These are phyloP conservation scores for Xanthoconium purpureum DNA, from an alignment of 768 basidiomycete genomes.

Conservation along the genomic window DNA sequence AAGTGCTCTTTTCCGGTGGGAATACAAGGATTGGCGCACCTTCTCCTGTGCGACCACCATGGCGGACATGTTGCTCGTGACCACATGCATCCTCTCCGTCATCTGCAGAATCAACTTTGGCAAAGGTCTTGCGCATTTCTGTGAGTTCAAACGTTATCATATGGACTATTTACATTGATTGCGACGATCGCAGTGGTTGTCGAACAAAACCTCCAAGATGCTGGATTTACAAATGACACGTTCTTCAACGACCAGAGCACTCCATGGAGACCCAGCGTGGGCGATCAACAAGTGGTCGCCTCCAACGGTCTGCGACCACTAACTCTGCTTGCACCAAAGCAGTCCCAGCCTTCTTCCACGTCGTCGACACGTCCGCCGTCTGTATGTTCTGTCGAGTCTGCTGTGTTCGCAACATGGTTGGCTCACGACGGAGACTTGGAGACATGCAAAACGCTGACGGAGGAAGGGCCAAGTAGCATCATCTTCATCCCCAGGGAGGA, in stretches of 20 bases:
- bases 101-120: conserved; percentile 55
- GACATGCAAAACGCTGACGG: not conserved
- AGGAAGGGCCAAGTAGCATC: not conserved
- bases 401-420: conserved; percentile 5
- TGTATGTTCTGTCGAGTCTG: not conserved
- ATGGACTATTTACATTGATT: not conserved
- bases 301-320: not conserved
- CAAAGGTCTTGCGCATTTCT: conserved; percentile 50
- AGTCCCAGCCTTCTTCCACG: not conserved
- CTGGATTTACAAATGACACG: conserved; percentile 18
- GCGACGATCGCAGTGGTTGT: conserved; percentile 9
- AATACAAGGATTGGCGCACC: conserved; percentile 34
- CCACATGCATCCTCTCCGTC: conserved; percentile 42
- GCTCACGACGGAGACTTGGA: not conserved
- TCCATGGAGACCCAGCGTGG: not conserved
- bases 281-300: not conserved
- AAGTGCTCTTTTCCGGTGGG: conserved; percentile 39
- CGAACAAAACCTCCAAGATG: conserved; percentile 11
- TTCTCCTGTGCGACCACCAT: conserved; percentile 44
- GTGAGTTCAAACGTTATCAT: conserved; percentile 31
- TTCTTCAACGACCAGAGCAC: conserved; percentile 2
- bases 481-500: not conserved
- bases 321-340: not conserved
- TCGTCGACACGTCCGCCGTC: not conserved
- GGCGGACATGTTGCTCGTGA: conserved; percentile 40